Percentiles rank a stretch among this genome's conserved stretches.
Evolutionary conservation across 2,329 filamentous ascomycete genomes (phyloP).

Genomic region (Scolecobasidium constrictum): DNA sequence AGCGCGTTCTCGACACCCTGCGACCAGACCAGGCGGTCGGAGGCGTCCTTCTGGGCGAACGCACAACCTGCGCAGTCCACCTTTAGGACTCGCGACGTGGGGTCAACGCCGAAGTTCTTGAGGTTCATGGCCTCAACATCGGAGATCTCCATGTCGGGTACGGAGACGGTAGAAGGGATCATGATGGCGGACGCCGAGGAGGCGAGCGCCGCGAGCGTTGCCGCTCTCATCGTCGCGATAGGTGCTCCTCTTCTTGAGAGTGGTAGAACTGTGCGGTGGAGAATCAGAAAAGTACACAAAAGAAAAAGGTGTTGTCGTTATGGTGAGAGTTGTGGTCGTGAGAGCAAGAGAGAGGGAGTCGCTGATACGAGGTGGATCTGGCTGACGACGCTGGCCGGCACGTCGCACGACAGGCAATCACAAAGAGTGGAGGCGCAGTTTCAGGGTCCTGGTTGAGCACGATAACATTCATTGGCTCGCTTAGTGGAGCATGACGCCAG

Average conservation of each 20-base stretch:
- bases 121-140: slow-evolving; percentile 17
- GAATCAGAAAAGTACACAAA: background rate
- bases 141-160: slow-evolving; percentile 19
- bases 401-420: too few relatives aligned
- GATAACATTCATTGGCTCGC: too few relatives aligned
- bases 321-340: background rate
- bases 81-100: slow-evolving; percentile 20
- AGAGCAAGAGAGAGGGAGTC: background rate
- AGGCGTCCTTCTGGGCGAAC: slow-evolving; percentile 17
- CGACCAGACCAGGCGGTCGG: slow-evolving; percentile 20
- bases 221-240: slow-evolving; percentile 1
- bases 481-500: too few relatives aligned
- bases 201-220: slow-evolving; percentile 23
- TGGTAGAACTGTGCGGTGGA: background rate
- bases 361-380: background rate
- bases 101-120: slow-evolving; percentile 21
- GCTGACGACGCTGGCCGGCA: background rate
- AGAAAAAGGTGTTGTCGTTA: background rate
- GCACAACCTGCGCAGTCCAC: slow-evolving; percentile 24
- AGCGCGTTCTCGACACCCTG: slow-evolving; percentile 22
- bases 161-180: slow-evolving; percentile 21
- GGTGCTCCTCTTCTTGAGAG: background rate
- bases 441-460: too few relatives aligned
- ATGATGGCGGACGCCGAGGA: slow-evolving; percentile 23
- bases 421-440: too few relatives aligned